Conservation (phyloP, 164 flowering plant genomes). For the Chimonanthus salicifolius region DNA sequence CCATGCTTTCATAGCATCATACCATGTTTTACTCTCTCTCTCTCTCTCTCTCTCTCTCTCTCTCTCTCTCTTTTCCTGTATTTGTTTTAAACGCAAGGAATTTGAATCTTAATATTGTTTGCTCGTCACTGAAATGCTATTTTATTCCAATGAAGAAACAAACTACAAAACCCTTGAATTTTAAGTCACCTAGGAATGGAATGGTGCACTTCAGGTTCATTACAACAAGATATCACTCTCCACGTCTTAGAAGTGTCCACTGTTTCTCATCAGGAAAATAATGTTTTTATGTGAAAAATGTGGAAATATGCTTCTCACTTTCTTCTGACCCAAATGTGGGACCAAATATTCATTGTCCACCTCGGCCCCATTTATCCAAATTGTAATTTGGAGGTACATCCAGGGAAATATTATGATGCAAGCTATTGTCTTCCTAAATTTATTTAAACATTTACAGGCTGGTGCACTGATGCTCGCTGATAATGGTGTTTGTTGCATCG, state of each 20-base stretch:
- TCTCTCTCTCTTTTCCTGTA: no score
- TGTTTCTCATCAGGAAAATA: neutral
- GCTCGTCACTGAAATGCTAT: no score
- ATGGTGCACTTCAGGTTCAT: neutral
- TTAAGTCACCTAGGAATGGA: neutral
- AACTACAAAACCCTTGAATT: no score
- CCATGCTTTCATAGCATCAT: neutral
- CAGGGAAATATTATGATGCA: neutral
- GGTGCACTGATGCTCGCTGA: slow-evolving; percentile 99
- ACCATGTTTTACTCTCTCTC: neutral
- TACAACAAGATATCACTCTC: neutral
- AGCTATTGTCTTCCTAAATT: slow-evolving; percentile 11
- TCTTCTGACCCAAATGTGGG: neutral
- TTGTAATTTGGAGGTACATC: neutral
- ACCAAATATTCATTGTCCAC: neutral
- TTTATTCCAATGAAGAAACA: no score
- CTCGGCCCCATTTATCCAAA: neutral
- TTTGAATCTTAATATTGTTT: no score
- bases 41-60: no score
- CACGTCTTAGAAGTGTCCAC: neutral
- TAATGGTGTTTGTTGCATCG: slow-evolving; percentile 94
- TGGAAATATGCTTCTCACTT: neutral
- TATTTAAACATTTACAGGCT: slow-evolving; percentile 44
- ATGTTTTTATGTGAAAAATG: neutral
- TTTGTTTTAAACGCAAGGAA: no score